Base-by-base conservation (phyloP, 345 rosid genomes). In the Salix dunnii region DNA sequence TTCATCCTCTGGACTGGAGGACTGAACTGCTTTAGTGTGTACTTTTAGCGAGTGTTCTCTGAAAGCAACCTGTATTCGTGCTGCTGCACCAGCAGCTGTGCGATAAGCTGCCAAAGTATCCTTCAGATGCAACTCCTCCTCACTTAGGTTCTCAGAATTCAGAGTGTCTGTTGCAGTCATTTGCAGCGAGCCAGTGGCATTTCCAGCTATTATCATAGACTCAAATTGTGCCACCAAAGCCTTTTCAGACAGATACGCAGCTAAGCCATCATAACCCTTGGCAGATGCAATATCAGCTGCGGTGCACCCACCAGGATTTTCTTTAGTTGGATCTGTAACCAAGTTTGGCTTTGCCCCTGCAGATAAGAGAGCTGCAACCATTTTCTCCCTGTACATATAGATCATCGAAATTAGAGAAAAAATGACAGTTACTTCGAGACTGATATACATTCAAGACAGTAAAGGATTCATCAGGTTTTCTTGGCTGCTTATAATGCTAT, bases 11-110 rank as follows among this genome's bases (percentile, higher is more conserved):
- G 86, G 82, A 77, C 23, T 88, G 68, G 82, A 72, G 78, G 33
- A 72, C 82, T 82, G 72, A 42, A 90, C 82, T 67, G 87, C 88
- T 55, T 77, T 80, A 65, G 97, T 75, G 76, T 83, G 82, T 10
- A 86, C 75, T 78, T 90, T 89, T 16, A 93, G 76, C 0, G 97
- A 89, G 55, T 91, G 94, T 79, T 91, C 98, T 84, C 98, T 88
- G 76, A 91, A 85, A 71, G 99, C 99, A 80, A 76, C 80, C 63
- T 96, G 97, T 80, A 96, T 96, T 28, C 93, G 91, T 23, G 92
- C 94, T 7, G 98, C 99, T 28, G 98, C 99, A 79, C 90, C 97
- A 77, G 99, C 97, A 67, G 94, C 90, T 75, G 92, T 90, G 51
- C 92, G 78, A 76, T 93, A 93, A 21, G 99, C 97, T 21, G 96